Evolutionary conservation across 2,329 filamentous ascomycete species (phyloP), one percentile per base, ranked within the genome.

Genomic region (Colletotrichum lini): DNA sequence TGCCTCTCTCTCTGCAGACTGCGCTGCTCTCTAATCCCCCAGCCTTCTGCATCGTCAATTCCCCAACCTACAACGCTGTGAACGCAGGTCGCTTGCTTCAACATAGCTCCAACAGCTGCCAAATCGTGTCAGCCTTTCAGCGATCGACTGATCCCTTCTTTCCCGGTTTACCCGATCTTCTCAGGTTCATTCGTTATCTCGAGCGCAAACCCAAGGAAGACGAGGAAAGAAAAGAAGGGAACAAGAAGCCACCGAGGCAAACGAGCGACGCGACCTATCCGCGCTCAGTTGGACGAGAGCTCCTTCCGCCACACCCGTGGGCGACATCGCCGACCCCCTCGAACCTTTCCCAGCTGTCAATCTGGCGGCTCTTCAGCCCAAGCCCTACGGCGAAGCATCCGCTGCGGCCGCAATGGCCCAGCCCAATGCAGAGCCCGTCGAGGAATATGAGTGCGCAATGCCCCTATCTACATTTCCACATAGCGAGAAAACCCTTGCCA

Each of bases 401-500:
- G 90, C 88, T 88, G 89, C 87, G 88, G 90, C 89, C 88, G 85
- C 86, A 81, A 92, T 92, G 90, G 89, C 89, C 88, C 89, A 90
- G 88, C 89, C 89, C 82, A 88, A 84, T 85, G 87, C 86, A 84
- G 89, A 90, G 82, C 85, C 86, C 75, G 85, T 84, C 78, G 89
- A 91, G 81, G 90, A 92, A 77, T 92, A 91, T 81, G 90, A 92
- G 90, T 92, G 85, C 79, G 89, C 57, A 58, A 44, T 67, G 16
- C 45, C 56, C 58, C 38, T 45, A 26, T 49, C 54, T 60, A 64
- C 49, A 65, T 61, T 57, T 61, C 18, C 35, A 54, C 56, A 26
- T 59, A 38, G 15, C 38, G 26, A 30, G 52, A 52, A 21, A 15
- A 60, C 59, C 42, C 52, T 50, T 18, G 38, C 47, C 62, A 42